Percentiles rank a stretch among this genome's conserved stretches.
Evolutionary conservation across 2,329 filamentous ascomycete genomes (phyloP).

Genomic region (Tolypocladium sp.): DNA sequence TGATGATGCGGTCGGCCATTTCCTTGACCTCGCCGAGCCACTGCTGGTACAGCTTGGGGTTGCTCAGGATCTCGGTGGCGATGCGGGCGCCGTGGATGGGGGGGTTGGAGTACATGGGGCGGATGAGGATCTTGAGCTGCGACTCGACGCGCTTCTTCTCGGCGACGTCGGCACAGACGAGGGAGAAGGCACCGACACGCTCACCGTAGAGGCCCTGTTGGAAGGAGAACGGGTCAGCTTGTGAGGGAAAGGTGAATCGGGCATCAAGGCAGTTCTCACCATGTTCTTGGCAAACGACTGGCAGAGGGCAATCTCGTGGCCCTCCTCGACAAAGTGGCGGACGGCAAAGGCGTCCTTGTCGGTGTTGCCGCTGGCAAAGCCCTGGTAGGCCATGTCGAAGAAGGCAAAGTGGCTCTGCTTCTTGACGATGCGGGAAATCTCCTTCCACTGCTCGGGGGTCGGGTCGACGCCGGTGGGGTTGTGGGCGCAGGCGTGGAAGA

Average conservation of each 20-base stretch:
- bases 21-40: constrained; percentile 96
- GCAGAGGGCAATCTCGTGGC: constrained; percentile 77
- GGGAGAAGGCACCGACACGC: constrained; percentile 92
- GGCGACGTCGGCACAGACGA: constrained; percentile 74
- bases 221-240: background rate
- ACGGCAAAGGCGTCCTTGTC: constrained; percentile 90
- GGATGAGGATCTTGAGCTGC: constrained; percentile 96
- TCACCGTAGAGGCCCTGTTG: constrained; percentile 87
- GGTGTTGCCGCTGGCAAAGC: constrained; percentile 87
- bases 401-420: constrained; percentile 83
- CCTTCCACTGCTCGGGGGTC: constrained; percentile 81
- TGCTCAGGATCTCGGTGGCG: constrained; percentile 84
- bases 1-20: constrained; percentile 99
- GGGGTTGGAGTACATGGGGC: constrained; percentile 96
- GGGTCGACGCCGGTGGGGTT: constrained; percentile 97
- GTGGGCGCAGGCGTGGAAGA: constrained; percentile 95
- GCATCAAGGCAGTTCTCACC: constrained; percentile 37
- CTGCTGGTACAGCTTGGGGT: constrained; percentile 75
- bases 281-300: constrained; percentile 99
- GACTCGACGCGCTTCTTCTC: constrained; percentile 96
- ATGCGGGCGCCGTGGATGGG: constrained; percentile 94
- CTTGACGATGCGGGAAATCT: constrained; percentile 84
- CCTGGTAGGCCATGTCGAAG: constrained; percentile 99
- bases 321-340: constrained; percentile 85
- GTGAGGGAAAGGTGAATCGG: background rate